These are phyloP conservation scores for Candida xiaguanensis DNA, from an alignment of 805 yeast species.

Conservation along the genomic window DNA sequence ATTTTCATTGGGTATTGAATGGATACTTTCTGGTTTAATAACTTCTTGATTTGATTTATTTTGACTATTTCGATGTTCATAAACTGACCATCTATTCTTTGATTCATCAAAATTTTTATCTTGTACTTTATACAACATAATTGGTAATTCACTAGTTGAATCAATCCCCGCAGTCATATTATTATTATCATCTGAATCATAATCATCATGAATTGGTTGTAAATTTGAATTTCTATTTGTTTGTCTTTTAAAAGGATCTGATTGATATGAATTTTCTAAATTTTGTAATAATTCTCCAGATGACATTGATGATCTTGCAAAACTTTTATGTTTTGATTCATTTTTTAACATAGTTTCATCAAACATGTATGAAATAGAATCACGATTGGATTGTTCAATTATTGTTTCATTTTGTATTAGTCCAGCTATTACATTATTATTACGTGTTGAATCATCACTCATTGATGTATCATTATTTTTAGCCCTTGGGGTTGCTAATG, in stretches of 20 bases:
- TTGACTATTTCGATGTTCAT: conserved; percentile 14
- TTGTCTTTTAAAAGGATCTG: conserved; percentile 1
- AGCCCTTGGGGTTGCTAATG: conserved; percentile 8
- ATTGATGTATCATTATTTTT: conserved; percentile 1
- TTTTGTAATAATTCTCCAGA: conserved; percentile 29
- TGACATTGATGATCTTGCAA: conserved; percentile 19
- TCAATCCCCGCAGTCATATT: conserved; percentile 28
- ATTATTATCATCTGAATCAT: background rate
- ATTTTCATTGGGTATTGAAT: background rate
- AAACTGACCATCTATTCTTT: conserved; percentile 22
- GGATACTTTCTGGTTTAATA: conserved; percentile 1
- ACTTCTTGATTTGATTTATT: background rate
- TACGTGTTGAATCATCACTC: background rate
- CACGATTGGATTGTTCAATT: background rate
- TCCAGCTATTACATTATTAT: conserved; percentile 5
- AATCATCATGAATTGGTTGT: background rate
- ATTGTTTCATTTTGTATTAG: conserved; percentile 8
- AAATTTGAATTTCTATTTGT: background rate
- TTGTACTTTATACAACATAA: conserved; percentile 28
- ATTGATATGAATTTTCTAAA: conserved; percentile 11
- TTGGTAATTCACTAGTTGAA: conserved; percentile 22
- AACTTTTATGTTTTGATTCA: conserved; percentile 6
- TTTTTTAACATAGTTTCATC: conserved; percentile 8
- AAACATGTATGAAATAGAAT: conserved; percentile 4
- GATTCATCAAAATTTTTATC: conserved; percentile 23